Base-by-base conservation (phyloP, 768 basidiomycete genomes). In the Suillus decipiens region DNA sequence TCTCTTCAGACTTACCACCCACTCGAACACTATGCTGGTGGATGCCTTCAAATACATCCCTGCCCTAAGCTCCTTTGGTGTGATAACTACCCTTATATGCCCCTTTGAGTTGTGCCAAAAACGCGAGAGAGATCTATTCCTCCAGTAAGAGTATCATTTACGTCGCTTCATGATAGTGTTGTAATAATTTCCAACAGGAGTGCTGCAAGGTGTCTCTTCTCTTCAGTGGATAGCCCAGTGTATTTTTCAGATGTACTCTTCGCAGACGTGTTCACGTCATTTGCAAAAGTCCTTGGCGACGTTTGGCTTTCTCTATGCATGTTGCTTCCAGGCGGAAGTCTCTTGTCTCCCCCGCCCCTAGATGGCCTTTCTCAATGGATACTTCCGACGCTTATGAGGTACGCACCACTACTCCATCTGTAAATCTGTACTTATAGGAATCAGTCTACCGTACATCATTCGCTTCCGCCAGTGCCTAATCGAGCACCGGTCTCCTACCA, bases 231-330 rank as follows among this genome's bases (percentile, higher is more conserved):
- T 59, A 79, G 81, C 47, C 85, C 89, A 5, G 81, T 95, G 45
- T 87, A 89, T 73, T 99, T 99, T 76, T 87, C 88, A 34, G 97
- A 99, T 73, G 87, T 99, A 28, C 85, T 99, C 50, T 87, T 96
- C 63, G 96, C 96, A 63, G 97, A 99, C 81, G 86, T 99, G 64
- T 85, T 96, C 70, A 99, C 97, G 2, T 98, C 96, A 2, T 96
- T 93, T 71, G 96, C 97, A 41, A 98, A 97, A 79, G 95, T 99
- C 45, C 79, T 98, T 22, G 96, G 96, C 14, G 97, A 99, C 71
- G 78, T 95, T 47, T 98, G 93, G 93, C 79, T 98, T 50, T 94
- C 93, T 5, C 68, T 89, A 19, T 88, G 84, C 72, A 95, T 96
- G 88, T 81, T 98, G n/a, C 82, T 92, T 66, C 89, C 89, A 12